Percentiles rank a stretch among this genome's conserved stretches.
These are phyloP conservation scores for Pseudogymnoascus sp. DNA, from an alignment of 2,329 filamentous ascomycete genomes.

Conservation along the genomic window DNA sequence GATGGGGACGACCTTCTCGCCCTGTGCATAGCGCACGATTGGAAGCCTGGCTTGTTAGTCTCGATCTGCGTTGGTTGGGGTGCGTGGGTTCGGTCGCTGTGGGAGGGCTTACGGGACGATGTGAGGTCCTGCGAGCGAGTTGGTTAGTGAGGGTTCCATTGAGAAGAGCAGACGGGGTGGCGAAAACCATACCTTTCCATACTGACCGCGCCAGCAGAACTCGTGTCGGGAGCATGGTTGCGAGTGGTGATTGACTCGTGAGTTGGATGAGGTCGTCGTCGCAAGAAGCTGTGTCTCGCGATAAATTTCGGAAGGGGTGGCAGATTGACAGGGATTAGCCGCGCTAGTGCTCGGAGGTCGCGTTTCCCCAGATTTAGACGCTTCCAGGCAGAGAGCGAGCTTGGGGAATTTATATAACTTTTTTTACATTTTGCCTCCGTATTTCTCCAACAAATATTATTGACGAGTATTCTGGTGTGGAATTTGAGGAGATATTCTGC, in stretches of 20 bases:
- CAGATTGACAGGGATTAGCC: slow-evolving; percentile 10
- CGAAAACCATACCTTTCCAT: slow-evolving; percentile 57
- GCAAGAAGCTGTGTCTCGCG: neutral
- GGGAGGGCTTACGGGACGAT: slow-evolving; percentile 55
- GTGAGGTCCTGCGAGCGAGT: slow-evolving; percentile 48
- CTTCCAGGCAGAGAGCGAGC: neutral
- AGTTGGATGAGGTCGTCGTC: slow-evolving; percentile 3
- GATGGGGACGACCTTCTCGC: slow-evolving; percentile 53
- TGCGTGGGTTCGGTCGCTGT: slow-evolving; percentile 13
- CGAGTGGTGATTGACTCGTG: slow-evolving; percentile 18
- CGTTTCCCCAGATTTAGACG: slow-evolving; percentile 14
- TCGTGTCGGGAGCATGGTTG: slow-evolving; percentile 50
- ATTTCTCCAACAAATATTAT: neutral
- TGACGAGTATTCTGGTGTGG: neutral
- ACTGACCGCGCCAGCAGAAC: slow-evolving; percentile 56
- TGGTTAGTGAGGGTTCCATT: slow-evolving; percentile 21
- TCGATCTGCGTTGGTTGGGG: slow-evolving; percentile 29
- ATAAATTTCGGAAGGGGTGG: slow-evolving; percentile 5
- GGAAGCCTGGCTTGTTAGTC: slow-evolving; percentile 39
- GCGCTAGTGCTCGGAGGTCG: slow-evolving; percentile 10
- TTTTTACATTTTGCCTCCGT: neutral
- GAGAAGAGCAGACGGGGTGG: neutral
- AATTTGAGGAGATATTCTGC: neutral
- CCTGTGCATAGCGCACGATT: slow-evolving; percentile 40
- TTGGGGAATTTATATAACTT: slow-evolving; percentile 1